Conservation (phyloP, 441 rosid genomes). For the Erodium texanum region DNA sequence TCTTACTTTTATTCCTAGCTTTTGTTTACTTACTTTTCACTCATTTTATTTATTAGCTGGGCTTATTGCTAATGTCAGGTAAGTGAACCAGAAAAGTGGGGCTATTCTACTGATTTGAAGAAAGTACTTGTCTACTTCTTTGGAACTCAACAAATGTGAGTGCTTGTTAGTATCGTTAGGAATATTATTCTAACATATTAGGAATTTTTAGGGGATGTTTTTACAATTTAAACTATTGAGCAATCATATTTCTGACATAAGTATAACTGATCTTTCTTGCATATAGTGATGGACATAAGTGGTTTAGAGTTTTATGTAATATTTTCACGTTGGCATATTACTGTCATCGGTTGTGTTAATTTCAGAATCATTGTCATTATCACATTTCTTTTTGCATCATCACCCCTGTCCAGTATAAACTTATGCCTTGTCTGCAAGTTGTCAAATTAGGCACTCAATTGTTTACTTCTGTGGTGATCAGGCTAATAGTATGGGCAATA, state of each 20-base stretch:
- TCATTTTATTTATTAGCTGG: neutral
- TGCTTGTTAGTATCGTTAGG: constrained; percentile 8
- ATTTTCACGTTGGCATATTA: neutral
- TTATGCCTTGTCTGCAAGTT: neutral
- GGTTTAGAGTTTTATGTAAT: neutral
- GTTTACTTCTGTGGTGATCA: neutral
- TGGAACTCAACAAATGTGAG: constrained; percentile 98
- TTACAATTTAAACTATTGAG: neutral
- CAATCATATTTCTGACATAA: neutral
- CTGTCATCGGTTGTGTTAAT: neutral
- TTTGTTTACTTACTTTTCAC: neutral
- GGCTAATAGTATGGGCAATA: neutral
- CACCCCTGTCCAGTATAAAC: neutral
- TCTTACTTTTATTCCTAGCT: neutral
- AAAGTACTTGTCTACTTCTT: constrained; percentile 89
- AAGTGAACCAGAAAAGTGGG: constrained; percentile 96
- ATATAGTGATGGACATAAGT: neutral
- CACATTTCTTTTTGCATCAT: neutral
- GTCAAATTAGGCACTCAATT: neutral
- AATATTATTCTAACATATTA: neutral
- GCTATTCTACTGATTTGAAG: constrained; percentile 76
- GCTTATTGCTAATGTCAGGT: constrained; percentile 47
- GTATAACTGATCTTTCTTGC: neutral
- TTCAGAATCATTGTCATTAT: neutral
- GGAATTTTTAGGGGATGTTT: neutral